Evolutionary conservation across 2,329 filamentous ascomycete species (phyloP), one percentile per base, ranked within the genome.

Genomic region (Phyllachora maydis): DNA sequence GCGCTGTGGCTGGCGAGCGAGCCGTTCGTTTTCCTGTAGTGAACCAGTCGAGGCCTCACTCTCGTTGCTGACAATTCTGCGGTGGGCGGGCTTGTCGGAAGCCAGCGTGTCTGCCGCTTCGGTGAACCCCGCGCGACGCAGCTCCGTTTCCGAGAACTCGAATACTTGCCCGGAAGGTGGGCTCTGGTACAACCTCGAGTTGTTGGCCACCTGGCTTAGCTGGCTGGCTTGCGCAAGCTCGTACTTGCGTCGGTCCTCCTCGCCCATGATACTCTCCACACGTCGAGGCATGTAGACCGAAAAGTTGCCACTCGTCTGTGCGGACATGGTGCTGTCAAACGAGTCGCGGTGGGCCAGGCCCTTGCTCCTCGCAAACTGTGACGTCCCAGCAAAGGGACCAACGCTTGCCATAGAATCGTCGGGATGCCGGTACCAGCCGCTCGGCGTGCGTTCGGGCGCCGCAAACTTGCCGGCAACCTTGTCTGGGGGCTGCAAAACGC

Each of bases 391-490:
- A 8, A 43, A 34, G 8, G 40, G 28, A 22, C 57, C 35, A 49
- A 63, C 32, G 57, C 65, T 65, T 22, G 60, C 52, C 30, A 64
- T 52, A 11, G 67, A 71, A 32, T 77, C 72, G 40, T 78, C 73
- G 7, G 53, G 51, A 39, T 79, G 68, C 30, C 64, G 53, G 41
- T 81, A 83, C 47, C 65, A 71, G 14, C 73, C 74, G 24, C 66
- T 65, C 8, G 69, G 56, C 17, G 72, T 60, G 36, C 63, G 60
- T 39, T 76, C 64, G 3, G 76, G 65, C 6, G 71, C 66, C 3
- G 73, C 65, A 39, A 93, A 91, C 31, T 72, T 69, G 27, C 81
- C 81, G 35, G 85, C 74, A 18, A 91, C 50, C 28, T 65, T 62
- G 32, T 72, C 64, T 1, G 76, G 71, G 0, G 85, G 83, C 34